These are phyloP conservation scores for Suillus subalutaceus DNA, from an alignment of 768 basidiomycete genomes.

Conservation along the genomic window DNA sequence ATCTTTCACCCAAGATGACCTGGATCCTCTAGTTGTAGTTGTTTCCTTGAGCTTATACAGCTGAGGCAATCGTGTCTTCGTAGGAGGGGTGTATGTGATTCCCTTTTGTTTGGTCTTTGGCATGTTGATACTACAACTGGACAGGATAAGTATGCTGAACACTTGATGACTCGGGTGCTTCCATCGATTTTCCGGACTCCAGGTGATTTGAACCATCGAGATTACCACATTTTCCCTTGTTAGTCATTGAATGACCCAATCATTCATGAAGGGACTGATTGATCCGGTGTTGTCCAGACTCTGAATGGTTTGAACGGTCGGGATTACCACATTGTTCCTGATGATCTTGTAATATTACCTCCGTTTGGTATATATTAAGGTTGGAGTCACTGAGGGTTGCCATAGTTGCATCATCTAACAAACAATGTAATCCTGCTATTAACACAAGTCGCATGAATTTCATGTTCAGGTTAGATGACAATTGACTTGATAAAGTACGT, in stretches of 20 bases:
- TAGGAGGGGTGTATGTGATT: not conserved
- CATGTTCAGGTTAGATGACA: not conserved
- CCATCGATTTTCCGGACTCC: too few species aligned
- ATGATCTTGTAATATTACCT: not conserved
- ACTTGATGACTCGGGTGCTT: too few species aligned
- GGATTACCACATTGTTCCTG: not conserved
- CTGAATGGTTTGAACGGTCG: not conserved
- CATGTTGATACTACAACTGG: not conserved
- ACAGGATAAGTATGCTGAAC: too few species aligned
- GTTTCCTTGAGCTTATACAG: not conserved
- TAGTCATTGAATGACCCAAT: too few species aligned
- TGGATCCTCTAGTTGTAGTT: not conserved
- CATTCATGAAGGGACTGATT: too few species aligned
- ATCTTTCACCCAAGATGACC: constrained; percentile 1
- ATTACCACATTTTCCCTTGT: too few species aligned
- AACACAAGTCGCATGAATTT: not conserved
- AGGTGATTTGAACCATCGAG: not conserved
- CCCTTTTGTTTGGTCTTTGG: not conserved
- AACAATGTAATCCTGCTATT: not conserved
- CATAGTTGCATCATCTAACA: not conserved
- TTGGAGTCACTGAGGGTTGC: not conserved
- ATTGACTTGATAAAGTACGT: not conserved
- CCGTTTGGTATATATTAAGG: not conserved
- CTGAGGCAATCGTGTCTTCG: not conserved
- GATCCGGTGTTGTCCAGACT: not conserved